Conservation (phyloP, 257 asterid species). For the Schizonepeta tenuifolia region DNA sequence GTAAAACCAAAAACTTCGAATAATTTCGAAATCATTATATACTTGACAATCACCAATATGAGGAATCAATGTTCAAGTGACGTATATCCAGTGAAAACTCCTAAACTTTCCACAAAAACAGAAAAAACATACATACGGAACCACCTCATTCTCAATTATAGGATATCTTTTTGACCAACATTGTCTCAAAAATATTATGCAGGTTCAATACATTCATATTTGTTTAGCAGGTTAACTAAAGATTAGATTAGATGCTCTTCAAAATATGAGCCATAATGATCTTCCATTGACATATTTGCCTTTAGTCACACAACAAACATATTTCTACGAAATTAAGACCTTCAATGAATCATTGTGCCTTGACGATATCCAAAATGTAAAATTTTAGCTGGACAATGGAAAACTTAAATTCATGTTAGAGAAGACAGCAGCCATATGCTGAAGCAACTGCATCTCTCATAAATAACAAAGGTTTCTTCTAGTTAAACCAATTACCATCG, state of each 20-base stretch:
- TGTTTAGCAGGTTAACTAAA: neutral
- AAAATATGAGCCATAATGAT: neutral
- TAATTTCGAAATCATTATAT: neutral
- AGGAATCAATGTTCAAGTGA: neutral
- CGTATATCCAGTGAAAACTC: neutral
- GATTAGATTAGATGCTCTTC: neutral
- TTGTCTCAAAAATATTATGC: neutral
- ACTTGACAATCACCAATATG: neutral
- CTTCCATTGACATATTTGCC: neutral
- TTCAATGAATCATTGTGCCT: neutral
- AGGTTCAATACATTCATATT: neutral
- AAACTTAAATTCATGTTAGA: neutral
- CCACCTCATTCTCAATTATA: neutral
- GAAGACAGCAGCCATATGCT: neutral
- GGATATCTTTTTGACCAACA: neutral
- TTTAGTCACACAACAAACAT: neutral
- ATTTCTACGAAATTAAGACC: neutral
- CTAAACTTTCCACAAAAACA: neutral
- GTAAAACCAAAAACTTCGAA: neutral
- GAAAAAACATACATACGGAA: neutral
- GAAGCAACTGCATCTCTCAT: slow-evolving; percentile 14
- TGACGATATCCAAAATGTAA: neutral
- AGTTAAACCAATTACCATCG: neutral
- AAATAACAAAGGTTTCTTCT: neutral
- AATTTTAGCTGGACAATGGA: neutral